A percentile compares a stretch with the other conserved stretches of the same genome.
Evolutionary conservation across 352 stramenopile genomes (phyloP).

Genomic region (Peronospora tabacina): DNA sequence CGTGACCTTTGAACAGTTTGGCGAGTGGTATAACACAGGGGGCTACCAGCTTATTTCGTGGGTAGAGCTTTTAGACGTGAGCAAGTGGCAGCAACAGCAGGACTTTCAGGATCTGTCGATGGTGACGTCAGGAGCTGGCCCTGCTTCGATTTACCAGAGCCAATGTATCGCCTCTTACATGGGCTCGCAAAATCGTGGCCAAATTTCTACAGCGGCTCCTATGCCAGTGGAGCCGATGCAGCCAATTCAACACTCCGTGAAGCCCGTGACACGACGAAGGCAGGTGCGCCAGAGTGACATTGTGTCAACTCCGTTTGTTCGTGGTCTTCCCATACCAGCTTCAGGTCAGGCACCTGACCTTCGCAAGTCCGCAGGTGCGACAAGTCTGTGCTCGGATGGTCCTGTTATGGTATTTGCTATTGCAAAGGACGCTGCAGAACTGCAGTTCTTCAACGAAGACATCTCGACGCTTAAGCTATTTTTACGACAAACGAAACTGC

Average conservation of each 20-base stretch:
- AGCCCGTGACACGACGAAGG: conserved; percentile 50
- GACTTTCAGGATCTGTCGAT: conserved; percentile 51
- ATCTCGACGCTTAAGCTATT: conserved; percentile 58
- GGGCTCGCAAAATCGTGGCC: conserved; percentile 48
- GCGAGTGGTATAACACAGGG: conserved; percentile 84
- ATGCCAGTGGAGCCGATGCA: conserved; percentile 46
- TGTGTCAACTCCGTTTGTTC: conserved; percentile 56
- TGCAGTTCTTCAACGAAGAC: conserved; percentile 82
- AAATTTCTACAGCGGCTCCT: conserved; percentile 28
- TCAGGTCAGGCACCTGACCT: conserved; percentile 7
- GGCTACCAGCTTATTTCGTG: conserved; percentile 79
- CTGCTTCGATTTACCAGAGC: conserved; percentile 24
- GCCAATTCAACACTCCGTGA: conserved; percentile 47
- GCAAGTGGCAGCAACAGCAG: conserved; percentile 79
- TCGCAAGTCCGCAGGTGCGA: conserved; percentile 37
- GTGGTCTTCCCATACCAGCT: conserved; percentile 20
- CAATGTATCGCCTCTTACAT: conserved; percentile 28
- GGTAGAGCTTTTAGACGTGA: conserved; percentile 77
- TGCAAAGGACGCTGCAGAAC: conserved; percentile 50
- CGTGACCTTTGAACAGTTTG: conserved; percentile 88
- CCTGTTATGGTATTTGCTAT: conserved; percentile 81
- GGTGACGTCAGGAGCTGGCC: conserved; percentile 23
- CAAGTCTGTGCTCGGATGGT: conserved; percentile 56
- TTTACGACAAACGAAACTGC: conserved; percentile 55
- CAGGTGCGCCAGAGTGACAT: conserved; percentile 82